These are phyloP conservation scores for Akanthomyces muscarius DNA, from an alignment of 2,329 filamentous ascomycete species.

Conservation along the genomic window DNA sequence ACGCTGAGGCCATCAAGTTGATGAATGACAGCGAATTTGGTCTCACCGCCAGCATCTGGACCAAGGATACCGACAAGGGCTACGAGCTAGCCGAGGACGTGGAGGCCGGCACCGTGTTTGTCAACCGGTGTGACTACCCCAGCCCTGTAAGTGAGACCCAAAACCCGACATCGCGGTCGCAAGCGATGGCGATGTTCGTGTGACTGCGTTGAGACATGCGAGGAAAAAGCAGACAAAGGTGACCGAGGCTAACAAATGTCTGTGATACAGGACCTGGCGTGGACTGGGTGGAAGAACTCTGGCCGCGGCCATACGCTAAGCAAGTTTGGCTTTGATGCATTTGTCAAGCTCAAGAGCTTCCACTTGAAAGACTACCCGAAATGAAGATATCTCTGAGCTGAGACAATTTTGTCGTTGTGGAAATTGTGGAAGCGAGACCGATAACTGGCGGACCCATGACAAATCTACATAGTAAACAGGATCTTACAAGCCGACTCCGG, in stretches of 20 bases:
- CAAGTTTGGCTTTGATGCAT: slow-evolving; percentile 89
- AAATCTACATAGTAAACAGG: background rate
- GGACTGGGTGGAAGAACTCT: slow-evolving; percentile 97
- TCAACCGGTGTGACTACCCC: slow-evolving; percentile 90
- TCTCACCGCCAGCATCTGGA: slow-evolving; percentile 96
- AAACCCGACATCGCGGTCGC: background rate
- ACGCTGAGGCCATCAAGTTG: slow-evolving; percentile 73
- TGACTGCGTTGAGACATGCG: background rate
- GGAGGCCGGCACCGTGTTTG: slow-evolving; percentile 92
- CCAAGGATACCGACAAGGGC: slow-evolving; percentile 73
- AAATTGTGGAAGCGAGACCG: background rate
- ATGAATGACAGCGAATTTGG: slow-evolving; percentile 98
- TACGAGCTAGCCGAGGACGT: slow-evolving; percentile 74
- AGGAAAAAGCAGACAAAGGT: background rate
- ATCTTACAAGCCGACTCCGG: background rate
- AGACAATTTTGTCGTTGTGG: background rate
- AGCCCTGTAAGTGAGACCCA: slow-evolving; percentile 66
- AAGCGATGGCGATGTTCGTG: background rate
- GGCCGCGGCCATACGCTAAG: slow-evolving; percentile 88
- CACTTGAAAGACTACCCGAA: slow-evolving; percentile 81
- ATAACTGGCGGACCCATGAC: background rate
- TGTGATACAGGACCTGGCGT: slow-evolving; percentile 70
- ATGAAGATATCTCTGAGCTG: slow-evolving; percentile 30
- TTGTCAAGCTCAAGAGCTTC: slow-evolving; percentile 93
- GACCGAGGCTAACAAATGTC: slow-evolving; percentile 7